Base-by-base conservation (phyloP, 2,329 filamentous ascomycete genomes). In the Alternaria brassicae region DNA sequence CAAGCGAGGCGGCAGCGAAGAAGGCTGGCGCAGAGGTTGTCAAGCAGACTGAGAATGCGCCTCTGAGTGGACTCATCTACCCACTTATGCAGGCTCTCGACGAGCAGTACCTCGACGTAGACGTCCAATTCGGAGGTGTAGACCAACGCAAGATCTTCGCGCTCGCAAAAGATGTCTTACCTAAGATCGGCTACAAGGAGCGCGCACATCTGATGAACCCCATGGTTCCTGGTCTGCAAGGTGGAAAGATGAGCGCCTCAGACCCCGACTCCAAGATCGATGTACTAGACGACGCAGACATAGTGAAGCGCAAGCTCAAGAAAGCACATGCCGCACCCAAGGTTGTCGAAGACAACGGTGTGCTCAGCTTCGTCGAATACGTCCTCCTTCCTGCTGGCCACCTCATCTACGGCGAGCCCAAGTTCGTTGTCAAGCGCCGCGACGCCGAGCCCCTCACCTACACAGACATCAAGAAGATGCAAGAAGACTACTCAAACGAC, bases 21-120 rank as follows among this genome's bases (percentile, higher is more conserved):
- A 95, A 92, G 79, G 93, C 94, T 0, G 94, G 94, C 37, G 91
- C 92, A 2, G 95, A 98, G 79, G 88, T 98, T 7, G 94, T 99
- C 66, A 98, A 98, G 84, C 93, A 98, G 81, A 88, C 90, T 3
- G 86, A 87, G 56, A 93, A 94, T 72, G 86, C 90, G 9, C 86
- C 90, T 3, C 77, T 96, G 54, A 88, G 85, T 56, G 91, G 91
- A 1, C 83, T 94, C 12, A 85, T 94, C 62, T 96, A 96, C 82
- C 91, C 92, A 1, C 83, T 96, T 47, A 89, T 99, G 80, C 95
- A 98, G 80, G 91, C 91, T 1, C 82, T 98, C 45, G 94, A 98
- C 73, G 94, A 98, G 81, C 85, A 79, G 64, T 78, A 97, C 82
- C 83, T 99, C 3, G 88, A 88, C 57, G 91, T 93, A 4, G 94